A percentile compares a stretch with the other conserved stretches of the same genome.
Evolutionary conservation across 1,284 basidiomycete genomes (phyloP).

Genomic region (Cutaneotrichosporon sp.): DNA sequence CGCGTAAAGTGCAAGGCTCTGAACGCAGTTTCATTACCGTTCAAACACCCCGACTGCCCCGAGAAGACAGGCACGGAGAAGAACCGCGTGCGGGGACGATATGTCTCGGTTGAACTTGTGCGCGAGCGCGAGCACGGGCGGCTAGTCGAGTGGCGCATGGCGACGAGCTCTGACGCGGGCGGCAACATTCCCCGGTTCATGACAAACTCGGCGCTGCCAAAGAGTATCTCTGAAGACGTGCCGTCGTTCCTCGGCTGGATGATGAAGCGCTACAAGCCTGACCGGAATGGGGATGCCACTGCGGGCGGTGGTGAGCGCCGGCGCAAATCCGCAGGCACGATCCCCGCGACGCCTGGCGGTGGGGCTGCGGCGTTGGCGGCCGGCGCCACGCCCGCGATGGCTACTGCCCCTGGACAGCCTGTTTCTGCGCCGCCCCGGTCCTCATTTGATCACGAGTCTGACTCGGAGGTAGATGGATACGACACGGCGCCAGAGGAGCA

Average conservation of each 20-base stretch:
- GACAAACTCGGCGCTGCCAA: constrained; percentile 39
- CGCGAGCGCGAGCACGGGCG: constrained; percentile 28
- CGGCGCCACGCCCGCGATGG: too few relatives aligned
- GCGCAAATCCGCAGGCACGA: too few relatives aligned
- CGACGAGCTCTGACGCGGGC: constrained; percentile 44
- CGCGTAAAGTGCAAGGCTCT: not conserved
- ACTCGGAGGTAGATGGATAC: too few relatives aligned
- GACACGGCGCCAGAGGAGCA: too few relatives aligned
- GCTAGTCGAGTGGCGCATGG: constrained; percentile 45
- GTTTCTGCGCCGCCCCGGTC: too few relatives aligned
- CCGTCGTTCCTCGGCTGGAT: constrained; percentile 44
- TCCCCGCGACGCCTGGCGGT: too few relatives aligned
- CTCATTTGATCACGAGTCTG: too few relatives aligned
- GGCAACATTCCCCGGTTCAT: constrained; percentile 45
- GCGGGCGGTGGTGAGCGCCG: not conserved
- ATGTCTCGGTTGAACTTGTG: constrained; percentile 44
- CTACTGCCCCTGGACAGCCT: too few relatives aligned
- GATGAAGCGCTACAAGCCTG: constrained; percentile 7
- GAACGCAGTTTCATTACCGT: constrained; percentile 39
- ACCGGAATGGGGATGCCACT: not conserved
- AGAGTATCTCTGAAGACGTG: constrained; percentile 43
- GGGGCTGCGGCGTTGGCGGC: too few relatives aligned
- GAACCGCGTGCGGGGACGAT: constrained; percentile 39
- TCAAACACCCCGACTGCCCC: constrained; percentile 37
- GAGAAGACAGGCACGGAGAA: constrained; percentile 40